phyloP scores from a whole-genome alignment of 2,329 filamentous ascomycete species.

The Diaporthe aspalathi region DNA sequence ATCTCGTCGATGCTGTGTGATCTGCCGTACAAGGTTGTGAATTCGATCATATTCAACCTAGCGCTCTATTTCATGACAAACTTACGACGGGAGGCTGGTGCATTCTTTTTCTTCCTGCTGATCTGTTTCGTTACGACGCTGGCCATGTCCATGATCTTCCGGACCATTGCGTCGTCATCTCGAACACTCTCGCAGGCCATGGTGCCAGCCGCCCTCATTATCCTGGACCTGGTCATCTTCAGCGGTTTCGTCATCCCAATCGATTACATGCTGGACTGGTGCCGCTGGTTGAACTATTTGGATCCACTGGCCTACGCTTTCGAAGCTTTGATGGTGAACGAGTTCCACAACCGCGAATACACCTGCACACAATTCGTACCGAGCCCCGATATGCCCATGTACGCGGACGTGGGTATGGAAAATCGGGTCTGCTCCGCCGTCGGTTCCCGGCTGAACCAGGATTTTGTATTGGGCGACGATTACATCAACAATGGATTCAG shows the following conservation, averaged over 20 bases:
- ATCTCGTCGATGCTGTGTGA: slow-evolving; percentile 87
- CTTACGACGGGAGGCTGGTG: slow-evolving; percentile 76
- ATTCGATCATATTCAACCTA: slow-evolving; percentile 81
- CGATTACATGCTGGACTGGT: slow-evolving; percentile 82
- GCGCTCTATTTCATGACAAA: slow-evolving; percentile 90
- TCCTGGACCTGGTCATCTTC: slow-evolving; percentile 75
- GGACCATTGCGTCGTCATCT: slow-evolving; percentile 81
- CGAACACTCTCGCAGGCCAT: slow-evolving; percentile 75
- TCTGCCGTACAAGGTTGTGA: slow-evolving; percentile 83
- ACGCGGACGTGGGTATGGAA: slow-evolving; percentile 48
- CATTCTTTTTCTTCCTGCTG: slow-evolving; percentile 89
- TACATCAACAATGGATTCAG: slow-evolving; percentile 67
- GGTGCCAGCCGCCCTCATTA: slow-evolving; percentile 69
- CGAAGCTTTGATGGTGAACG: slow-evolving; percentile 84
- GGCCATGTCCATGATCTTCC: slow-evolving; percentile 88
- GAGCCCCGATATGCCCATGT: slow-evolving; percentile 48
- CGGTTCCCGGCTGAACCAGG: slow-evolving; percentile 66
- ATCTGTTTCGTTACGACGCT: slow-evolving; percentile 79
- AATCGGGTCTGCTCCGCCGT: slow-evolving; percentile 69
- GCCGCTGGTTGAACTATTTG: slow-evolving; percentile 84
- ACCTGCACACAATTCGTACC: slow-evolving; percentile 61
- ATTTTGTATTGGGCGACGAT: slow-evolving; percentile 65
- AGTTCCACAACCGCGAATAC: slow-evolving; percentile 77
- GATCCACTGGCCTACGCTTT: slow-evolving; percentile 85
- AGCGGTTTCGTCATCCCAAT: slow-evolving; percentile 77